Base-by-base conservation (phyloP, 148 eudicot species). In the Nepenthes gracilis region DNA sequence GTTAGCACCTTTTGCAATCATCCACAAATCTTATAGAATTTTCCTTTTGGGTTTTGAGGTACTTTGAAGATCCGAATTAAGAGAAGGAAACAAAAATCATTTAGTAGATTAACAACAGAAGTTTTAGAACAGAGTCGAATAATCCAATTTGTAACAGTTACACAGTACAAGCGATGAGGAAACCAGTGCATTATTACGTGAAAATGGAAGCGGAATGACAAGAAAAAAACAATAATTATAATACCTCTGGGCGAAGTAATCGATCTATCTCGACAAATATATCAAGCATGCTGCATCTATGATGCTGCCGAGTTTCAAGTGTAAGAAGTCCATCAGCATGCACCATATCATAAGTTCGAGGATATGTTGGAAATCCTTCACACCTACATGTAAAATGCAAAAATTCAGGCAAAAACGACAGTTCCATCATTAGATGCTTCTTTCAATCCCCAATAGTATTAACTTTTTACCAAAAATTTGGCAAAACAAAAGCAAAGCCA, bases 231-330 rank as follows among this genome's bases (percentile, higher is more conserved):
- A 43, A 43, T 36, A 54, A 43, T 60, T 34, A 50, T 32, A 7
- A 54, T 88, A 93, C 99, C 99, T 94, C 99, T 34, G 99, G 99
- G 63, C 99, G 95, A 72, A 94, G 99, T 43, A 94, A 47, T 15
- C 99, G 92, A 73, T 94, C 99, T 13, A 94, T 85, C 83, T 94
- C 99, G 63, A 77, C 61, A 49, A 94, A 87, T 60, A 94, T 54
- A 74, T 89, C 86, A 2, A 82, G 65, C 78, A 77, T 73, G 55
- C 62, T 69, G 76, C 99, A 94, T 57, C 78, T 72, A 14, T 74
- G 78, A 63, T 86, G 73, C 69, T 81, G 66, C 57, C 64, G 74
- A 59, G 70, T 74, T 75, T 81, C 83, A 59, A 84, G 84, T 55
- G 99, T 72, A 59, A 94, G 78, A 67, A 94, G 78, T 64, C 95